Percentiles rank a stretch among this genome's conserved stretches.
phyloP scores from a whole-genome alignment of 2,329 filamentous ascomycete genomes.

The Diplodia seriata region DNA sequence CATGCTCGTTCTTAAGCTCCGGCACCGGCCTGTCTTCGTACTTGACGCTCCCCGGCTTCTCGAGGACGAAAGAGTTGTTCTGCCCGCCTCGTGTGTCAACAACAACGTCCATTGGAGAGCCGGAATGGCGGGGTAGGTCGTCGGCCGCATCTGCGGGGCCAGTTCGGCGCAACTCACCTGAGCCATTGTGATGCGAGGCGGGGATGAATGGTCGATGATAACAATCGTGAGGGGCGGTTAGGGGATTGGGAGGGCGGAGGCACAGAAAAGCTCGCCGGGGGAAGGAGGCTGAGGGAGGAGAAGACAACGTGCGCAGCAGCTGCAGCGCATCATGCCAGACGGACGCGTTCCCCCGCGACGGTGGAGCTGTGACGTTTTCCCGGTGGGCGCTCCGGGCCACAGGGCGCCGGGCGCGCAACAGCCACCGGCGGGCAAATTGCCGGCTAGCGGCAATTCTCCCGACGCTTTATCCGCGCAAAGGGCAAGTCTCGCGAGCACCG shows the following conservation, averaged over 20 bases:
- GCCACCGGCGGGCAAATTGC: constrained; percentile 9
- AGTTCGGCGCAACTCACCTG: constrained; percentile 15
- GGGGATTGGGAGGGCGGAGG: not conserved
- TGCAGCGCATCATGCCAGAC: constrained; percentile 20
- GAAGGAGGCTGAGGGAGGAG: not conserved
- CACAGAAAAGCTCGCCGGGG: not conserved
- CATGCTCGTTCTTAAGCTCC: constrained; percentile 68
- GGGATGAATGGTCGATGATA: not conserved
- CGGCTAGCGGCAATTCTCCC: constrained; percentile 3
- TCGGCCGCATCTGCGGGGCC: not conserved
- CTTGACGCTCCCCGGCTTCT: constrained; percentile 73
- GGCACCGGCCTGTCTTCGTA: constrained; percentile 81
- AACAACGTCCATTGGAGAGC: not conserved
- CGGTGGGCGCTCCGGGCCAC: constrained; percentile 2
- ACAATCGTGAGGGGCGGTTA: not conserved
- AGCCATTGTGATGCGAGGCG: constrained; percentile 12
- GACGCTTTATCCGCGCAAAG: not conserved
- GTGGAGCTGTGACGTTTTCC: constrained; percentile 25
- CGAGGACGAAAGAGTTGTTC: constrained; percentile 87
- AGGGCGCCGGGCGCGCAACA: not conserved
- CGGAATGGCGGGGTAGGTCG: constrained; percentile 17
- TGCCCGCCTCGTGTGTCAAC: constrained; percentile 31
- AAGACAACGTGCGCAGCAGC: constrained; percentile 7
- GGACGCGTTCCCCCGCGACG: constrained; percentile 22
- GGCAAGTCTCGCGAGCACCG: constrained; percentile 4